Conservation (phyloP, 345 rosid species). For the Aquilaria sinensis region DNA sequence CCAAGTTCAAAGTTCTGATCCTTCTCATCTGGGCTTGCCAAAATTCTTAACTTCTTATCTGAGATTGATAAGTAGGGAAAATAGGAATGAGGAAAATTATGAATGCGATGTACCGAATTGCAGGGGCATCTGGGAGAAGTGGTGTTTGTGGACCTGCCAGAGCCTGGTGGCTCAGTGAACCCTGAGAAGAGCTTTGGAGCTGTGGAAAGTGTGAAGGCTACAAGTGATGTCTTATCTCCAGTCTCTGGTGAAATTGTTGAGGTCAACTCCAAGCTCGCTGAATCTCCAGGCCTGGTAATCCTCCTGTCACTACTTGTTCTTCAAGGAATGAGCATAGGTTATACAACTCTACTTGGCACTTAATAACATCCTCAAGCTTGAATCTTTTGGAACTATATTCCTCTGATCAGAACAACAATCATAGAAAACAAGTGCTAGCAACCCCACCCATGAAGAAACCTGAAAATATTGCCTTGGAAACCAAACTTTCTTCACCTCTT, state of each 20-base stretch:
- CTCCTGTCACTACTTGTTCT: neutral
- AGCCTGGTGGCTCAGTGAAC: slow-evolving; percentile 39
- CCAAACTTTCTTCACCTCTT: neutral
- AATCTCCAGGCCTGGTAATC: slow-evolving; percentile 70
- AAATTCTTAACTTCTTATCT: too few species aligned
- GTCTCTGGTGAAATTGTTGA: slow-evolving; percentile 82
- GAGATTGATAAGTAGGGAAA: too few species aligned
- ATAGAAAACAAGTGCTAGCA: too few species aligned
- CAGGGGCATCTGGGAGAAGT: slow-evolving; percentile 96
- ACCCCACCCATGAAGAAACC: too few species aligned
- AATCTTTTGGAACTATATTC: too few species aligned
- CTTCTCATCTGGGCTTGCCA: neutral
- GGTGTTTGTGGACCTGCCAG: slow-evolving; percentile 90
- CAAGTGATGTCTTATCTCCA: slow-evolving; percentile 87
- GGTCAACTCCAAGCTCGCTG: slow-evolving; percentile 66
- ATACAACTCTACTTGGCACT: too few species aligned
- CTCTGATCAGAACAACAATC: too few species aligned
- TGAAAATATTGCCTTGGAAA: too few species aligned
- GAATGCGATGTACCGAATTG: neutral
- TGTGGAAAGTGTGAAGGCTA: slow-evolving; percentile 94
- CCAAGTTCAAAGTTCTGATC: neutral
- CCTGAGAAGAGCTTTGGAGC: slow-evolving; percentile 76
- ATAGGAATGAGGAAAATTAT: neutral
- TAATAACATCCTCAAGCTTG: too few species aligned
- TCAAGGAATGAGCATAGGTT: too few species aligned